A percentile compares a stretch with the other conserved stretches of the same genome.
phyloP scores from a whole-genome alignment of 352 stramenopile genomes.

The Pythium phragmitis region DNA sequence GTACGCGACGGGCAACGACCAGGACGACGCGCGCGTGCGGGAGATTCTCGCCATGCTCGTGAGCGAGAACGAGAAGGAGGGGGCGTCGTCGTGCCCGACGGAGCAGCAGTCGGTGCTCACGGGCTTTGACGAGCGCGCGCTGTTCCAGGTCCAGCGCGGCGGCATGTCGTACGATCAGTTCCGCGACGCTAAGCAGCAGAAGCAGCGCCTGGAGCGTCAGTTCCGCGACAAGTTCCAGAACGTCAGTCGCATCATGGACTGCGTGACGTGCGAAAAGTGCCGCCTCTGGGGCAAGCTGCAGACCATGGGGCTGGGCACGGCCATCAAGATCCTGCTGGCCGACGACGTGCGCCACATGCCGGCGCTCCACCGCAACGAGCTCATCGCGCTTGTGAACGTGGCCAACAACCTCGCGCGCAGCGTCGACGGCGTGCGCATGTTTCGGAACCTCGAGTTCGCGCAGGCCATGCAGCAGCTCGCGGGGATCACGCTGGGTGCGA shows the following conservation, averaged over 20 bases:
- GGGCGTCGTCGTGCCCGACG: conserved; percentile 43
- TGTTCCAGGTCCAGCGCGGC: conserved; percentile 76
- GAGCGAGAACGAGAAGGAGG: conserved; percentile 60
- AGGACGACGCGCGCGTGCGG: conserved; percentile 70
- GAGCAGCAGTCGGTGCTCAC: conserved; percentile 70
- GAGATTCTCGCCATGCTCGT: conserved; percentile 75
- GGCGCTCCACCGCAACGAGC: conserved; percentile 93
- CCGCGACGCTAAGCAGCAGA: conserved; percentile 54
- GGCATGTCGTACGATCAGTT: conserved; percentile 60
- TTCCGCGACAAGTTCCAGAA: conserved; percentile 96
- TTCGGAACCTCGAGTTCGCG: conserved; percentile 74
- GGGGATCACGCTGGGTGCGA: conserved; percentile 41
- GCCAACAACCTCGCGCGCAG: conserved; percentile 82
- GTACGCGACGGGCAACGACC: conserved; percentile 93
- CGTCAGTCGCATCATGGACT: conserved; percentile 98
- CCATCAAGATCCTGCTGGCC: conserved; percentile 96
- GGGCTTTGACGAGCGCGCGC: conserved; percentile 86
- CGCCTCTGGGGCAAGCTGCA: conserved; percentile 98
- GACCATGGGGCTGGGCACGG: conserved; percentile 95
- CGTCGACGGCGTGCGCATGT: conserved; percentile 77
- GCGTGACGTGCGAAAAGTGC: conserved; percentile 98
- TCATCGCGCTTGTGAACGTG: conserved; percentile 98
- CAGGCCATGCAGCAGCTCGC: conserved; percentile 60
- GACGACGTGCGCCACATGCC: conserved; percentile 78
- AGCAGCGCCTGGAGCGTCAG: conserved; percentile 60